phyloP scores from a whole-genome alignment of 345 rosid species.

The Salix brachista region DNA sequence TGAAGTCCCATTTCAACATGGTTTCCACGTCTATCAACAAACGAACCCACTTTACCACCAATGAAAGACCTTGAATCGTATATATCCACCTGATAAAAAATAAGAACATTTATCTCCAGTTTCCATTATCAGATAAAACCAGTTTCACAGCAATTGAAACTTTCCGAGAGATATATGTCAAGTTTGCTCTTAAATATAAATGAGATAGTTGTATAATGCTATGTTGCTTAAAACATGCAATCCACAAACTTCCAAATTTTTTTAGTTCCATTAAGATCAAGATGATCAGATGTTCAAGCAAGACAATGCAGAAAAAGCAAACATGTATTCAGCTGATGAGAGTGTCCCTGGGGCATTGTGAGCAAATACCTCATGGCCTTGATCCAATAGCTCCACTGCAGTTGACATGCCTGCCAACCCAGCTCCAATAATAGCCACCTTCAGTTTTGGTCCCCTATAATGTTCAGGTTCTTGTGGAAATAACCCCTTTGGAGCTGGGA shows the following conservation, averaged over 20 bases:
- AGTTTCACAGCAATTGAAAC: background rate
- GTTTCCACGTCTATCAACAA: slow-evolving; percentile 85
- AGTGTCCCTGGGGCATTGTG: slow-evolving; percentile 1
- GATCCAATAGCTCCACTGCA: slow-evolving; percentile 92
- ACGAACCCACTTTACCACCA: slow-evolving; percentile 99
- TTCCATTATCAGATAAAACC: background rate
- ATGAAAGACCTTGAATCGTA: slow-evolving; percentile 86
- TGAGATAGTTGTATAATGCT: background rate
- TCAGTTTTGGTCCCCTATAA: slow-evolving; percentile 90
- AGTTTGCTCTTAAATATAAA: background rate
- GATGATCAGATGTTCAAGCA: background rate
- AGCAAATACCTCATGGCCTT: slow-evolving; percentile 85
- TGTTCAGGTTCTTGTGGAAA: slow-evolving; percentile 93
- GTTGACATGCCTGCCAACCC: slow-evolving; percentile 99
- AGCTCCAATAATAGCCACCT: slow-evolving; percentile 96
- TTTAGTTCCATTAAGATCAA: background rate
- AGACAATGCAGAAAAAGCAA: background rate
- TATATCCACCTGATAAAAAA: slow-evolving; percentile 72
- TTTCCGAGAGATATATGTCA: background rate
- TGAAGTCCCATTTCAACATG: slow-evolving; percentile 98
- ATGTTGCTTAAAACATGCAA: background rate
- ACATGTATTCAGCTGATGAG: background rate
- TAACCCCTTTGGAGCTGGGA: slow-evolving; percentile 92
- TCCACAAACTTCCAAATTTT: background rate
- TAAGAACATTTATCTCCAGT: background rate